phyloP scores from a whole-genome alignment of 345 rosid genomes.

The Heritiera littoralis region DNA sequence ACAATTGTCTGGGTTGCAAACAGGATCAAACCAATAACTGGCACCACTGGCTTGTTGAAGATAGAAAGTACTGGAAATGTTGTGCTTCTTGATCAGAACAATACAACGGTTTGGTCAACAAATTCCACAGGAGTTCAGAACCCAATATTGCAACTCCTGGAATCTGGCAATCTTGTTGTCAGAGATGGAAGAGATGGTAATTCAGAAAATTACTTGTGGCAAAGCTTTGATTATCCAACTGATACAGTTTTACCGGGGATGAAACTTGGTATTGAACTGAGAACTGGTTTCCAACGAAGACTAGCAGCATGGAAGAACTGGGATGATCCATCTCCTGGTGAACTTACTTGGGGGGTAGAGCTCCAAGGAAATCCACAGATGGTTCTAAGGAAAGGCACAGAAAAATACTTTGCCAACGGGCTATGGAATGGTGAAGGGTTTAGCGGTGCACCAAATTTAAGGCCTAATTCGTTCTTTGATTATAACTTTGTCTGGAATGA shows the following conservation, averaged over 20 bases:
- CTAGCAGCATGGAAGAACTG: constrained; percentile 39
- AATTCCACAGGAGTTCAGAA: constrained; percentile 12
- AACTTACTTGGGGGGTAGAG: constrained; percentile 30
- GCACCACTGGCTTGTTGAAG: constrained; percentile 31
- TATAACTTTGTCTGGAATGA: constrained; percentile 33
- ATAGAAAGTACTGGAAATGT: constrained; percentile 23
- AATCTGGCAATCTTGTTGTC: constrained; percentile 43
- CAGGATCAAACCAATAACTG: constrained; percentile 32
- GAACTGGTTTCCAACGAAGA: constrained; percentile 20
- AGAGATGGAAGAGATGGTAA: constrained; percentile 16
- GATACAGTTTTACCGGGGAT: constrained; percentile 44
- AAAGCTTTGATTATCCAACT: constrained; percentile 54
- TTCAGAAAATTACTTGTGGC: constrained; percentile 40
- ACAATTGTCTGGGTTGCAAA: constrained; percentile 46
- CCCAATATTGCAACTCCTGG: constrained; percentile 43
- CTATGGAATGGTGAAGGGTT: constrained; percentile 51
- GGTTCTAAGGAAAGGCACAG: constrained; percentile 21
- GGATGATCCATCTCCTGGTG: constrained; percentile 43
- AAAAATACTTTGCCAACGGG: constrained; percentile 30
- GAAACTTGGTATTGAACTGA: constrained; percentile 44
- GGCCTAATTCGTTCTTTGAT: not conserved
- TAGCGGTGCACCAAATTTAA: constrained; percentile 19
- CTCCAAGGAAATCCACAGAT: constrained; percentile 41
- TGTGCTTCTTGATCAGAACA: constrained; percentile 6
- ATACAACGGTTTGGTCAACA: constrained; percentile 36